Conservation (phyloP, 768 basidiomycete species). For the Fomitopsis serialis region DNA sequence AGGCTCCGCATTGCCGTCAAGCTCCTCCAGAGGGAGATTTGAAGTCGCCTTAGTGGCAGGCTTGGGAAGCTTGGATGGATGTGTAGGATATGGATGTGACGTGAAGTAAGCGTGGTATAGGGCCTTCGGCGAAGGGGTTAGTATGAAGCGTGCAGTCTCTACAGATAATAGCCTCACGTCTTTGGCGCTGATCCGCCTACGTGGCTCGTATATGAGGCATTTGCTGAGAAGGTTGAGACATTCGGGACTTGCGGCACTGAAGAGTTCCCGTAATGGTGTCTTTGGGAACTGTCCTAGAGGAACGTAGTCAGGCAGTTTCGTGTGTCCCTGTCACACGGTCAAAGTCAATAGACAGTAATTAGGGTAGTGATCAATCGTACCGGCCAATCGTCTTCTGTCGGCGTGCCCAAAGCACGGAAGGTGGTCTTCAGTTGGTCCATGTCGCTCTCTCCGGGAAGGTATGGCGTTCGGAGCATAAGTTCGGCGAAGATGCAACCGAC, state of each 20-base stretch:
- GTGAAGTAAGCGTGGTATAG: conserved; percentile 86
- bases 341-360: neutral
- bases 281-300: conserved; percentile 83
- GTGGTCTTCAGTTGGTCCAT: conserved; percentile 96
- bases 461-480: conserved; percentile 93
- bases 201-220: conserved; percentile 83
- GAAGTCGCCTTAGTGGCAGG: conserved; percentile 37
- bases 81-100: conserved; percentile 80
- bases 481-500: conserved; percentile 98
- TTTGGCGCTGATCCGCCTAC: conserved; percentile 70
- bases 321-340: conserved; percentile 61
- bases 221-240: conserved; percentile 77
- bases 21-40: conserved; percentile 64
- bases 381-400: conserved; percentile 97
- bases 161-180: conserved; percentile 52
- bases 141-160: neutral
- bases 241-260: conserved; percentile 86
- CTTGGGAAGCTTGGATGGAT: conserved; percentile 87
- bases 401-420: conserved; percentile 92
- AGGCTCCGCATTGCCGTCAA: conserved; percentile 67
- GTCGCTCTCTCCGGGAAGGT: conserved; percentile 91
- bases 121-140: conserved; percentile 42
- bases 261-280: conserved; percentile 76
- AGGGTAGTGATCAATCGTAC: conserved; percentile 35
- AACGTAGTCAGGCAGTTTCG: conserved; percentile 85